These are phyloP conservation scores for Alternaria longipes DNA, from an alignment of 2,329 filamentous ascomycete genomes.

Conservation along the genomic window DNA sequence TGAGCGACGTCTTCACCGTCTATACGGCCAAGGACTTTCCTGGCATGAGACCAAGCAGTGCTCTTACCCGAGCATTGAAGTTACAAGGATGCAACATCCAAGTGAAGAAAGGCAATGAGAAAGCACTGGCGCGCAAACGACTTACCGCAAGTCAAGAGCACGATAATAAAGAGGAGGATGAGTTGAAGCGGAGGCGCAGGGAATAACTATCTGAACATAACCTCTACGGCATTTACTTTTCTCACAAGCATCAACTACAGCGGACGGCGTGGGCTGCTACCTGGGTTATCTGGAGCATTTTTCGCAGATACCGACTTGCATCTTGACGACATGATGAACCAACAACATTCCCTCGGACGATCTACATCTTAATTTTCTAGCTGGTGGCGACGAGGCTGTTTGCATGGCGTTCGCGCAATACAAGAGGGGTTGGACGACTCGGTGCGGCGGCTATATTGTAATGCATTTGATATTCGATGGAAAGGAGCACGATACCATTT, in stretches of 20 bases:
- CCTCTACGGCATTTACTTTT: slow-evolving; percentile 6
- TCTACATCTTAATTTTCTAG: slow-evolving; percentile 24
- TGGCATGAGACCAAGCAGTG: slow-evolving; percentile 81
- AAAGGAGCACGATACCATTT: slow-evolving; percentile 50
- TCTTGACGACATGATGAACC: slow-evolving; percentile 46
- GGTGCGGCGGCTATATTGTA: slow-evolving; percentile 31
- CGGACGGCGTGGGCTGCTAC: slow-evolving; percentile 40
- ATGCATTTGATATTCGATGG: slow-evolving; percentile 40
- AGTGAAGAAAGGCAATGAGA: slow-evolving; percentile 85
- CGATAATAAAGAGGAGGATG: slow-evolving; percentile 52
- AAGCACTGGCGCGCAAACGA: slow-evolving; percentile 57
- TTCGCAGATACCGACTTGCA: slow-evolving; percentile 45
- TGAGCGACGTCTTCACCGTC: slow-evolving; percentile 78
- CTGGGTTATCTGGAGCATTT: slow-evolving; percentile 44
- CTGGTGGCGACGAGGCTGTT: slow-evolving; percentile 16
- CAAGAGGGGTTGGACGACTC: slow-evolving; percentile 7
- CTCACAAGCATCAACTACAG: slow-evolving; percentile 29
- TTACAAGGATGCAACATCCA: slow-evolving; percentile 84
- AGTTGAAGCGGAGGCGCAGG: slow-evolving; percentile 49
- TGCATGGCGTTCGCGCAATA: slow-evolving; percentile 13
- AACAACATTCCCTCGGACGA: slow-evolving; percentile 27
- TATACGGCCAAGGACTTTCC: slow-evolving; percentile 88
- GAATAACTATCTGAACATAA: slow-evolving; percentile 33
- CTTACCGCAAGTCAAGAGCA: slow-evolving; percentile 52
- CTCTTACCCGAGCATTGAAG: slow-evolving; percentile 76